Evolutionary conservation across 768 basidiomycete genomes (phyloP).

Genomic region (Podaxis sp.): DNA sequence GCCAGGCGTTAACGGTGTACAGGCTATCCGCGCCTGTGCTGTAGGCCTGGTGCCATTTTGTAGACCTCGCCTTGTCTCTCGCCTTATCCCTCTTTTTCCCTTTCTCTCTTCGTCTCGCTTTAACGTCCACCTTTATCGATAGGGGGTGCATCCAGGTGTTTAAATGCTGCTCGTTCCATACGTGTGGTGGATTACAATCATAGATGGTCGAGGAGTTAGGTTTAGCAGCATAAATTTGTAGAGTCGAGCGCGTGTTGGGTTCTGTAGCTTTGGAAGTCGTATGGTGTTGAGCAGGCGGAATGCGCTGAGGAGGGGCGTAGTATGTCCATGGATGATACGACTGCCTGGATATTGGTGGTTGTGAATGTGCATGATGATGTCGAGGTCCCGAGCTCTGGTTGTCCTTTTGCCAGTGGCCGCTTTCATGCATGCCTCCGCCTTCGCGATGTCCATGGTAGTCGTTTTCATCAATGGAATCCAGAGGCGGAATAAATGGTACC

Average conservation of each 20-base stretch:
- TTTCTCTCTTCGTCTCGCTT: neutral
- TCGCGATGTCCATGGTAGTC: neutral
- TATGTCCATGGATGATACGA: neutral
- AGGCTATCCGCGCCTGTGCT: neutral
- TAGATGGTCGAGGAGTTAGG: neutral
- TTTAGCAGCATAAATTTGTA: neutral
- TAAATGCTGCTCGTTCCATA: neutral
- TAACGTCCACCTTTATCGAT: neutral
- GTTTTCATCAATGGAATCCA: neutral
- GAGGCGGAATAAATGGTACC: neutral
- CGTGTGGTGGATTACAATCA: neutral
- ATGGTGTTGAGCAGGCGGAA: neutral
- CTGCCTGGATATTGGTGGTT: neutral
- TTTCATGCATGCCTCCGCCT: neutral
- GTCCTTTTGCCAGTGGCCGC: neutral
- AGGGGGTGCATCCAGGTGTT: neutral
- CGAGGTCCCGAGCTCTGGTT: neutral
- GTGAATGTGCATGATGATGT: neutral
- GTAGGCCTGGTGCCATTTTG: neutral
- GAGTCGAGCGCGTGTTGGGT: neutral
- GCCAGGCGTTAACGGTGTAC: neutral
- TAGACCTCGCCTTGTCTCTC: constrained; percentile 1
- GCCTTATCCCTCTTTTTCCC: constrained; percentile 5
- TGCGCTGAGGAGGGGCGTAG: neutral
- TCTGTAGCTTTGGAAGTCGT: neutral